Percentiles rank a stretch among this genome's conserved stretches.
phyloP scores from a whole-genome alignment of 2,329 filamentous ascomycete species.

The Paecilomyces fulvus region DNA sequence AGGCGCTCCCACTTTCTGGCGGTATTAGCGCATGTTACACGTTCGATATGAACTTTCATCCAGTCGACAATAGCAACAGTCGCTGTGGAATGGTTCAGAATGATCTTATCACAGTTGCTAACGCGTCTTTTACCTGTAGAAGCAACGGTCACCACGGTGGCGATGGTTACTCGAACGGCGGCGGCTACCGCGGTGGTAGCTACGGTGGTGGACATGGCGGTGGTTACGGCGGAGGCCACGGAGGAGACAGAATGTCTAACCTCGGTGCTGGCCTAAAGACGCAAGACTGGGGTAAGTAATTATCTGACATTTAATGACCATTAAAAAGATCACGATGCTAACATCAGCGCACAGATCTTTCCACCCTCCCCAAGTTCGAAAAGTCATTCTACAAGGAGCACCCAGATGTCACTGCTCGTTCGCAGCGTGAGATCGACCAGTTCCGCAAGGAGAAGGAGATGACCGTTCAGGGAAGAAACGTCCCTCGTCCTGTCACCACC shows the following conservation, averaged over 20 bases:
- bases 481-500: conserved; percentile 89
- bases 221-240: conserved; percentile 31
- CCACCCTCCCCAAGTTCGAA: conserved; percentile 84
- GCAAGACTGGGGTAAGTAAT: conserved; percentile 73
- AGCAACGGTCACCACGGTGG: conserved; percentile 36
- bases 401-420: conserved; percentile 64
- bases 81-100: conserved; percentile 2
- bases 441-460: conserved; percentile 85
- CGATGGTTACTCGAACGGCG: conserved; percentile 40
- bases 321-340: conserved; percentile 12
- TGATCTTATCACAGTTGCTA: conserved; percentile 4
- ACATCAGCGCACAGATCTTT: conserved; percentile 54
- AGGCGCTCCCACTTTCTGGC: not conserved
- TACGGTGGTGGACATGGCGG: conserved; percentile 26
- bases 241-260: conserved; percentile 86
- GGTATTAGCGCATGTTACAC: not conserved
- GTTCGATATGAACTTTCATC: not conserved
- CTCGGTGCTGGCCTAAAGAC: conserved; percentile 81
- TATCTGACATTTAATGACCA: conserved; percentile 1
- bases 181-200: conserved; percentile 41
- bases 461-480: conserved; percentile 66
- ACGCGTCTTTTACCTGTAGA: conserved; percentile 14
- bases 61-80: not conserved
- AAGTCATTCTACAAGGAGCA: conserved; percentile 99
- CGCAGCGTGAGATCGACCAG: conserved; percentile 69